A percentile compares a stretch with the other conserved stretches of the same genome.
phyloP scores from a whole-genome alignment of 108 stramenopile genomes.

The Fragilaria crotonensis region DNA sequence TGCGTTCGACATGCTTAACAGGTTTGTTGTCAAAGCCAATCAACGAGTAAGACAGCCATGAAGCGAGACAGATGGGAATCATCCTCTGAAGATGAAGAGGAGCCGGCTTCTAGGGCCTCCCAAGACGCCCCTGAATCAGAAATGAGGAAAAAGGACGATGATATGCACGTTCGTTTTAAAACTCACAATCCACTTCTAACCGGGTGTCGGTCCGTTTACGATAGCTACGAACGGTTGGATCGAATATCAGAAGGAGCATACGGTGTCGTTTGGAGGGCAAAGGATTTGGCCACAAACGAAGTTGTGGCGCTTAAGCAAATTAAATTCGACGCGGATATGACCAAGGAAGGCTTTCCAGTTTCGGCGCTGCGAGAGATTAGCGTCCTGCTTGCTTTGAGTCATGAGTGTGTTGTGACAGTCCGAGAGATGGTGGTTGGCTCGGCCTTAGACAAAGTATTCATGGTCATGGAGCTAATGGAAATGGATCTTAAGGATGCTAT shows the following conservation, averaged over 20 bases:
- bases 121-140: neutral
- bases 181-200: constrained; percentile 74
- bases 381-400: constrained; percentile 65
- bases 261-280: constrained; percentile 92
- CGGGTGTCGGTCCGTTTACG: constrained; percentile 82
- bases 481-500: constrained; percentile 86
- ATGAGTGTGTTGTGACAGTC: constrained; percentile 80
- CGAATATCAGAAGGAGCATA: constrained; percentile 90
- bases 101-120: neutral
- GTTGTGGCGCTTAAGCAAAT: constrained; percentile 92
- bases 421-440: constrained; percentile 84
- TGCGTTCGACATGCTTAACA: too few species aligned
- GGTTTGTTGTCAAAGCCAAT: too few species aligned
- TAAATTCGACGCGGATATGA: constrained; percentile 63
- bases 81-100: constrained; percentile 13
- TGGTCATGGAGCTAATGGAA: constrained; percentile 93
- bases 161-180: constrained; percentile 1
- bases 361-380: constrained; percentile 89
- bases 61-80: constrained; percentile 11
- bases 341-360: constrained; percentile 89
- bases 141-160: neutral
- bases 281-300: constrained; percentile 52
- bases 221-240: constrained; percentile 73
- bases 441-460: constrained; percentile 67
- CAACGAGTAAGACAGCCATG: too few species aligned